Base-by-base conservation (phyloP, 257 asterid genomes). In the Prunella vulgaris region DNA sequence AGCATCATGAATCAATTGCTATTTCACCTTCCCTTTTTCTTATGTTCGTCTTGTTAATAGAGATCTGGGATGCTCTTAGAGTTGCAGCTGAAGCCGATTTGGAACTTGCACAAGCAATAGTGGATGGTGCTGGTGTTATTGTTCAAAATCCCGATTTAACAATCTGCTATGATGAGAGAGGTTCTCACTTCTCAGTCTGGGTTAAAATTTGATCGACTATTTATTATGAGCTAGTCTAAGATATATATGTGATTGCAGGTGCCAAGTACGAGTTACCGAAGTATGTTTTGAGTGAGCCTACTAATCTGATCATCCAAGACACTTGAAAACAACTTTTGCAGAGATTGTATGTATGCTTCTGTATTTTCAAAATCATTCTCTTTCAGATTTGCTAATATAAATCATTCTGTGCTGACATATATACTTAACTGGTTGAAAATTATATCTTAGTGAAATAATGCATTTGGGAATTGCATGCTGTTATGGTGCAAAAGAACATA, bases 21-120 rank as follows among this genome's bases (percentile, higher is more conserved):
- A n/a, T 20, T 18, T 9, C 5, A 51, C 35, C 65, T 54, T 44
- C 24, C 21, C 37, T 35, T 48, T 28, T 38, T 79, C n/a, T n/a
- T n/a, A n/a, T n/a, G n/a, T n/a, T n/a, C n/a, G n/a, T n/a, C n/a
- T n/a, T n/a, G n/a, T n/a, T n/a, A n/a, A n/a, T n/a, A 93, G 98
- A 93, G 79, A 90, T 93, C 42, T 93, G 98, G 98, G 98, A 90
- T 80, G 97, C 97, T 42, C 97, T 93, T 14, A 80, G 88, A 20
- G 98, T 93, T 24, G 95, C 98, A 37, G 90, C 96, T 0, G 98
- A 88, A 64, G 95, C 96, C 69, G 96, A 90, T 68, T 30, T 85
- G 53, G 59, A 61, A n/a, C 88, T 88, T 35, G 88, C 97, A 40
- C 96, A 90, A 81, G 93, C 90, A 59, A 83, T 93, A 21, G 87